These are phyloP conservation scores for Penicillium parvum DNA, from an alignment of 495 filamentous ascomycete genomes.

Conservation along the genomic window DNA sequence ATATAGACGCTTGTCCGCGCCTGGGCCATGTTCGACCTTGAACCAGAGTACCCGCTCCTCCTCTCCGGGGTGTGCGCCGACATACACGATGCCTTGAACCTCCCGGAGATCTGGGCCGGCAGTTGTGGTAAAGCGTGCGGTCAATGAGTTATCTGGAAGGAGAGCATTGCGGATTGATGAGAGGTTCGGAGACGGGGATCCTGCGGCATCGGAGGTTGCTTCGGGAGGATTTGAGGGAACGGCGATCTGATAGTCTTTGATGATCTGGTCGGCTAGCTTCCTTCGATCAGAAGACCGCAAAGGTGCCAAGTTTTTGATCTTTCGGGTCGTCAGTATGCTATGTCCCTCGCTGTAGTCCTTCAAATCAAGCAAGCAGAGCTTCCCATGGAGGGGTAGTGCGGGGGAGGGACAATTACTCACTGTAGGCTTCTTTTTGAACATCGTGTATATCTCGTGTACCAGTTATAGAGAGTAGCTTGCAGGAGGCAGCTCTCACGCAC, in stretches of 20 bases:
- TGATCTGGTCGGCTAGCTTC: slow-evolving; percentile 67
- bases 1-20: slow-evolving; percentile 48
- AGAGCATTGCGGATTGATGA: slow-evolving; percentile 56
- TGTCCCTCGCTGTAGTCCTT: neutral
- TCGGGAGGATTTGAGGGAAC: slow-evolving; percentile 37
- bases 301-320: slow-evolving; percentile 69
- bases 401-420: slow-evolving; percentile 37
- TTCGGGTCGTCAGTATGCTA: neutral
- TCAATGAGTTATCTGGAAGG: slow-evolving; percentile 59
- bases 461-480: no score
- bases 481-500: no score
- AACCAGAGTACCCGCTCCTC: slow-evolving; percentile 69
- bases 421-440: slow-evolving; percentile 81
- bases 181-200: slow-evolving; percentile 38
- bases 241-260: slow-evolving; percentile 54
- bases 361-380: slow-evolving; percentile 3
- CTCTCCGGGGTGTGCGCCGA: slow-evolving; percentile 52
- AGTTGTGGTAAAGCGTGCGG: slow-evolving; percentile 66
- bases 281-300: slow-evolving; percentile 68
- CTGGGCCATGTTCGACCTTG: slow-evolving; percentile 56
- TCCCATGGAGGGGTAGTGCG: slow-evolving; percentile 25
- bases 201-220: slow-evolving; percentile 30
- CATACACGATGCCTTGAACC: slow-evolving; percentile 62
- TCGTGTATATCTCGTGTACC: no score
- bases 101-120: slow-evolving; percentile 60